These are phyloP conservation scores for Grosmannia clavigera DNA, from an alignment of 2,329 filamentous ascomycete genomes.

Conservation along the genomic window DNA sequence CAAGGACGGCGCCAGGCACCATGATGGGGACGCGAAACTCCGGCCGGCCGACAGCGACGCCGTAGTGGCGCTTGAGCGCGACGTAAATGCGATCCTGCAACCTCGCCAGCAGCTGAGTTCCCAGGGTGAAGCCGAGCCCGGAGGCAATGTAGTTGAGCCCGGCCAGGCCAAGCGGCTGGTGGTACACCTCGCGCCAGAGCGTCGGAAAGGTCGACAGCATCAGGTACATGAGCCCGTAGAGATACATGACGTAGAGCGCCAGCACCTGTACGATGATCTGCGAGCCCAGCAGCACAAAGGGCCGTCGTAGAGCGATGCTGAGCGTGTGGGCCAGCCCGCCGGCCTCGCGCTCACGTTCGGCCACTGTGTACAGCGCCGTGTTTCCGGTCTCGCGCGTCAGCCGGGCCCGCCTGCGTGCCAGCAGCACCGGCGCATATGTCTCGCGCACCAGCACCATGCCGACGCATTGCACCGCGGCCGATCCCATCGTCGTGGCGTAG, in stretches of 20 bases:
- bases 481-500: conserved; percentile 46
- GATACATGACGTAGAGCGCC: conserved; percentile 29
- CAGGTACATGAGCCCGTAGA: conserved; percentile 40
- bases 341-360: conserved; percentile 25
- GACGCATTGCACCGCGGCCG: conserved; percentile 40
- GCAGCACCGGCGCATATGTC: conserved; percentile 21
- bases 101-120: conserved; percentile 39
- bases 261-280: conserved; percentile 41
- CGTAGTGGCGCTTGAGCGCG: conserved; percentile 27
- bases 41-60: conserved; percentile 20
- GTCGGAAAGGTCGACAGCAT: conserved; percentile 35
- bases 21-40: conserved; percentile 32
- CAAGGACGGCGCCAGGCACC: conserved; percentile 25
- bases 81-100: conserved; percentile 34
- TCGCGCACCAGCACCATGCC: conserved; percentile 44
- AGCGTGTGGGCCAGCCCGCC: conserved; percentile 8
- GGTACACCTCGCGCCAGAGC: conserved; percentile 28
- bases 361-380: conserved; percentile 31
- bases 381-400: conserved; percentile 49
- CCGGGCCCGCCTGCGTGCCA: conserved; percentile 24
- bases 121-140: conserved; percentile 17
- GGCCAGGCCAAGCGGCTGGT: conserved; percentile 18
- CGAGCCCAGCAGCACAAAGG: conserved; percentile 36
- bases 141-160: conserved; percentile 26
- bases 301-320: conserved; percentile 30